Evolutionary conservation across 108 stramenopile species (phyloP).

Genomic region (Hondaea fermentalgiana): DNA sequence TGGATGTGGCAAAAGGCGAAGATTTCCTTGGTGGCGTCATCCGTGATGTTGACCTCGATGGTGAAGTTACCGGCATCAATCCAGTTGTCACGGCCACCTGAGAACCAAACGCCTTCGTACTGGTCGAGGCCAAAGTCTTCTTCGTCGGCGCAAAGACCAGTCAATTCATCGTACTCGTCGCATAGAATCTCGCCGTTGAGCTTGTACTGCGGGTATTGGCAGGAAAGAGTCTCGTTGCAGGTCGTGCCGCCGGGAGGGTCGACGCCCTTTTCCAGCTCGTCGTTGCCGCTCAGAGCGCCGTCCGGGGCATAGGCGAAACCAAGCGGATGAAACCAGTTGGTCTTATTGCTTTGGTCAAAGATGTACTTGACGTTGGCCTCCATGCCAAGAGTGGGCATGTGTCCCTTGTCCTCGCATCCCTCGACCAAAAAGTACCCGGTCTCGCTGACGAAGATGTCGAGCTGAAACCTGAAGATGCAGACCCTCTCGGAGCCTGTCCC

Average conservation of each 20-base stretch:
- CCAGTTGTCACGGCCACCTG: conserved; percentile 66
- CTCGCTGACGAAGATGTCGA: conserved; percentile 40
- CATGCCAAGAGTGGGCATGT: conserved; percentile 67
- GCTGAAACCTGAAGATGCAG: conserved; percentile 36
- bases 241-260: conserved; percentile 24
- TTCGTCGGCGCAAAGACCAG: not conserved
- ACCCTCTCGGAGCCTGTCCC: conserved; percentile 21
- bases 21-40: conserved; percentile 52
- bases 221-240: conserved; percentile 40
- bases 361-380: conserved; percentile 60
- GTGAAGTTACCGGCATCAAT: conserved; percentile 43
- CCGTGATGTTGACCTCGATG: conserved; percentile 51
- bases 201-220: conserved; percentile 73
- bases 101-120: conserved; percentile 66
- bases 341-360: conserved; percentile 54
- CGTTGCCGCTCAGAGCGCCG: conserved; percentile 67
- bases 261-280: conserved; percentile 70
- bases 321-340: conserved; percentile 68
- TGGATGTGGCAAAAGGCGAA: conserved; percentile 86
- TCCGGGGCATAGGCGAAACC: conserved; percentile 78
- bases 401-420: conserved; percentile 55
- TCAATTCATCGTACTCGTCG: conserved; percentile 29
- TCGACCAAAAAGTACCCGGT: conserved; percentile 67
- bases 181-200: conserved; percentile 55
- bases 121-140: conserved; percentile 70